Percentiles rank a stretch among this genome's conserved stretches.
These are phyloP conservation scores for Poa pratensis DNA, from an alignment of 176 grass and related monocot species.

Conservation along the genomic window DNA sequence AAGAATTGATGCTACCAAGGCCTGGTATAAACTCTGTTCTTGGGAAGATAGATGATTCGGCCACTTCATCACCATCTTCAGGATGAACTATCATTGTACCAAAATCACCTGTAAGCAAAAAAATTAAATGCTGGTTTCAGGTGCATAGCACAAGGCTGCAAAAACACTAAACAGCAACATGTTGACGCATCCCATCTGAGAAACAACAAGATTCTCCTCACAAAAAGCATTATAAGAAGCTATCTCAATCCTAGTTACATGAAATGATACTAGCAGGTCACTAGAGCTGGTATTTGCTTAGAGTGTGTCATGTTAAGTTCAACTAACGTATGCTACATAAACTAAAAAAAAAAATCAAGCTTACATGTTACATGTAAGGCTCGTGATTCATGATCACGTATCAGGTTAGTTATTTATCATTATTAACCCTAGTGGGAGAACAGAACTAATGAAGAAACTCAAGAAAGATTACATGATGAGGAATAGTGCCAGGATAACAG, in stretches of 20 bases:
- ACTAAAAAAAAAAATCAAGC: not conserved
- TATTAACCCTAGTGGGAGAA: slow-evolving; percentile 25
- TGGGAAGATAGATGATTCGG: slow-evolving; percentile 65
- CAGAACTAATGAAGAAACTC: slow-evolving; percentile 29
- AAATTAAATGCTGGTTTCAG: slow-evolving; percentile 10
- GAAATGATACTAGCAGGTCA: slow-evolving; percentile 15
- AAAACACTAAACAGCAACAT: not conserved
- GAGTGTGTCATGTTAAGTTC: not conserved
- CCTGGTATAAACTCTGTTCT: slow-evolving; percentile 89
- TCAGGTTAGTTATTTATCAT: slow-evolving; percentile 29
- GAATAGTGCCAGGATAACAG: slow-evolving; percentile 32
- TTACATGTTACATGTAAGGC: slow-evolving; percentile 6
- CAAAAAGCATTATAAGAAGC: not conserved
- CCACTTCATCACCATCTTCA: slow-evolving; percentile 67
- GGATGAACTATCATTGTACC: slow-evolving; percentile 83
- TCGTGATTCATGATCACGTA: slow-evolving; percentile 4
- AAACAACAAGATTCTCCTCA: slow-evolving; percentile 16
- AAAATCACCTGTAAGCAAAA: slow-evolving; percentile 64
- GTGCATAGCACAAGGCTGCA: slow-evolving; percentile 3
- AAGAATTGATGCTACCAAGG: slow-evolving; percentile 92
- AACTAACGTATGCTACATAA: slow-evolving; percentile 7
- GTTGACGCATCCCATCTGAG: slow-evolving; percentile 23
- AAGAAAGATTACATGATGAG: slow-evolving; percentile 2
- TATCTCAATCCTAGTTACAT: slow-evolving; percentile 8
- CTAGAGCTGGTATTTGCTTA: slow-evolving; percentile 16